These are phyloP conservation scores for Grifola frondosa DNA, from an alignment of 1,284 basidiomycete species.

Conservation along the genomic window DNA sequence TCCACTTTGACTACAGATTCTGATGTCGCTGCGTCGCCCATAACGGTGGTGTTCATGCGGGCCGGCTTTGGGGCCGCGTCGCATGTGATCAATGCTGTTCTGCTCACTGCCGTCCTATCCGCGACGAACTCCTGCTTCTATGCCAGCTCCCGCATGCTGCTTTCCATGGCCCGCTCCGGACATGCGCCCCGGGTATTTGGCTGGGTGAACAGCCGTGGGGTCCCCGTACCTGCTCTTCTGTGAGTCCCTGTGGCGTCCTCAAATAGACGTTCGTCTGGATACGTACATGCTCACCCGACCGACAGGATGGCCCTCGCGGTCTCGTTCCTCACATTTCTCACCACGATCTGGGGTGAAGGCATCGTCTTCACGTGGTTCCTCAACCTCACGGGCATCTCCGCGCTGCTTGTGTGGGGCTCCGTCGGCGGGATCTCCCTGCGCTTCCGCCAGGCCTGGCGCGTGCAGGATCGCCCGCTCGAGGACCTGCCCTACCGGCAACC, in stretches of 20 bases:
- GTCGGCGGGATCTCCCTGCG: constrained; percentile 54
- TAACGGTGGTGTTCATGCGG: constrained; percentile 58
- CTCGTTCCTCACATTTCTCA: constrained; percentile 50
- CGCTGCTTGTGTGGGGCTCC: constrained; percentile 63
- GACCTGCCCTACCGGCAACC: constrained; percentile 51
- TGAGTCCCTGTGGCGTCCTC: constrained; percentile 24
- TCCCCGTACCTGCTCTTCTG: constrained; percentile 55
- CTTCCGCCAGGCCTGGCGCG: constrained; percentile 47
- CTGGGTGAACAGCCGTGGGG: constrained; percentile 59
- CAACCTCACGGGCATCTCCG: constrained; percentile 68
- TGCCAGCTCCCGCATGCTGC: constrained; percentile 78
- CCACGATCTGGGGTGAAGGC: constrained; percentile 55
- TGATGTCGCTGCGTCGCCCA: constrained; percentile 49
- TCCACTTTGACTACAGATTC: constrained; percentile 32
- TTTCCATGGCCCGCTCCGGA: constrained; percentile 74
- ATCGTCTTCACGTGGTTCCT: constrained; percentile 60
- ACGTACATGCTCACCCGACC: not conserved
- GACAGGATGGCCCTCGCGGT: constrained; percentile 44
- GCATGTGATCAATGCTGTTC: constrained; percentile 54
- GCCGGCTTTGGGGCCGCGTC: constrained; percentile 59
- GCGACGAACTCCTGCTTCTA: constrained; percentile 68
- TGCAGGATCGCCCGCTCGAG: constrained; percentile 37
- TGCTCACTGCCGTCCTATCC: constrained; percentile 67
- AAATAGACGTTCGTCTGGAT: not conserved
- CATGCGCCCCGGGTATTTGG: constrained; percentile 81